A percentile compares a stretch with the other conserved stretches of the same genome.
Evolutionary conservation across 2,329 filamentous ascomycete genomes (phyloP).

Genomic region (Beauveria sp.): DNA sequence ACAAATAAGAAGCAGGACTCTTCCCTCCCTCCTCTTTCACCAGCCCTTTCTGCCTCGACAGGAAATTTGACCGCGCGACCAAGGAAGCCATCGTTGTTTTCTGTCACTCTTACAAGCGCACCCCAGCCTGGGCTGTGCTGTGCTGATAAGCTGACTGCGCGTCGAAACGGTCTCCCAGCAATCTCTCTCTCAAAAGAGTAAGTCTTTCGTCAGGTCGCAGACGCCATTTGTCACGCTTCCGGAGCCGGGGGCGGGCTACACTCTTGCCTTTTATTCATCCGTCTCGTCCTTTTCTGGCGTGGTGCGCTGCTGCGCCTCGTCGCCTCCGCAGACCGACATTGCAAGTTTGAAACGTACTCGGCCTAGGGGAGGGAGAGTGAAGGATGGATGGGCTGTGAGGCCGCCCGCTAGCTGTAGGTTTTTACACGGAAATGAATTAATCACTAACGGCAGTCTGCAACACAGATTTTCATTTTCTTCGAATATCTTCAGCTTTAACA

Average conservation of each 20-base stretch:
- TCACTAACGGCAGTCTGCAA: not conserved
- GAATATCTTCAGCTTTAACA: not conserved
- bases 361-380: not conserved
- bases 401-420: not conserved
- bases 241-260: not conserved
- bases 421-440: not conserved
- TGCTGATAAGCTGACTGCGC: not conserved
- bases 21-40: not conserved
- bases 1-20: not conserved
- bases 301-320: slow-evolving; percentile 5
- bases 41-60: too few species aligned
- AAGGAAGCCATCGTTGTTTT: not conserved
- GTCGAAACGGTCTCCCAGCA: not conserved
- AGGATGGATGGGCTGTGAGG: not conserved
- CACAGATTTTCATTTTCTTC: not conserved
- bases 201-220: not conserved
- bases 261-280: not conserved
- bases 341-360: not conserved
- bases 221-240: not conserved
- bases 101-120: not conserved
- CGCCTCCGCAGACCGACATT: not conserved
- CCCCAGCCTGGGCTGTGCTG: not conserved
- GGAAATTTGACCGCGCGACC: too few species aligned
- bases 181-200: not conserved
- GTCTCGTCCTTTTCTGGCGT: not conserved